These are phyloP conservation scores for Russula compacta DNA, from an alignment of 768 basidiomycete genomes.

Conservation along the genomic window DNA sequence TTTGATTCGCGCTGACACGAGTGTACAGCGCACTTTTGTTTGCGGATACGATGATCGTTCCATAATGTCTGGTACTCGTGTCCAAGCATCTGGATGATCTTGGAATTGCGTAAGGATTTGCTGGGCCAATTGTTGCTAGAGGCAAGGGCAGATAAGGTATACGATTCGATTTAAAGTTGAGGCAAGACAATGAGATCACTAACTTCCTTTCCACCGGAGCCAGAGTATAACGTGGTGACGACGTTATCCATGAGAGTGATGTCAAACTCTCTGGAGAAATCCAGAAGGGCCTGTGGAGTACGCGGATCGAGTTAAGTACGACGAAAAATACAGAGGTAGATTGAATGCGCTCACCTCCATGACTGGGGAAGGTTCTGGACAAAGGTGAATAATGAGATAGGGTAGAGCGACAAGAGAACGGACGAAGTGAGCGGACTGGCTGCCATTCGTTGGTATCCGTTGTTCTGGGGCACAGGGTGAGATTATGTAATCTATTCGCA, in stretches of 20 bases:
- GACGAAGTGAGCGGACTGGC: conserved; percentile 1
- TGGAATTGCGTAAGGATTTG: conserved; percentile 92
- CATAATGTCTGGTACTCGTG: conserved; percentile 88
- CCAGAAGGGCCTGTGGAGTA: conserved; percentile 63
- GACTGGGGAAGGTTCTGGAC: conserved; percentile 3
- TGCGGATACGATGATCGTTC: conserved; percentile 79
- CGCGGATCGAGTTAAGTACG: not conserved
- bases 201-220: conserved; percentile 69
- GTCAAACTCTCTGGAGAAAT: conserved; percentile 92
- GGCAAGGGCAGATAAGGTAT: conserved; percentile 3
- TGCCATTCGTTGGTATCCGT: conserved; percentile 15
- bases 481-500: conserved; percentile 17
- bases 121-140: conserved; percentile 90
- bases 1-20: not conserved
- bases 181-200: conserved; percentile 21
- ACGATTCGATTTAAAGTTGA: not conserved
- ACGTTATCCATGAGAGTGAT: conserved; percentile 88
- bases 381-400: not conserved
- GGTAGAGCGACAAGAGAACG: not conserved
- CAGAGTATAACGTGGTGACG: conserved; percentile 85
- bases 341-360: conserved; percentile 7
- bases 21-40: conserved; percentile 49
- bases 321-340: not conserved
- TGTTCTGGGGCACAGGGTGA: conserved; percentile 18
- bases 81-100: conserved; percentile 95